Evolutionary conservation across 176 grass and related monocot genomes (phyloP).

Genomic region (Eragrostis nindensis): DNA sequence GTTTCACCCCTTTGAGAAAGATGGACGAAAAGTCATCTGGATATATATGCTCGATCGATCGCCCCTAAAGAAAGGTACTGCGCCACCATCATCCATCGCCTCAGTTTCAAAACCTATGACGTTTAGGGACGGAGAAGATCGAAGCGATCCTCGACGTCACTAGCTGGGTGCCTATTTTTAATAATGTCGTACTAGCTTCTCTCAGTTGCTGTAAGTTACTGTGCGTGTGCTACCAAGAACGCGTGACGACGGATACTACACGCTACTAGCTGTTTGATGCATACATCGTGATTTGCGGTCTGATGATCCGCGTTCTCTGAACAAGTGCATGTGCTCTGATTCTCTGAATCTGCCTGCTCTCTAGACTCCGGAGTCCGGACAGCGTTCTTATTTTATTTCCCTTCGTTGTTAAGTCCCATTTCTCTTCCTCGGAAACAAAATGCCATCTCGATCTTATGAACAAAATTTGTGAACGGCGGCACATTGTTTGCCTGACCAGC

Average conservation of each 20-base stretch:
- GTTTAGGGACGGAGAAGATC: neutral
- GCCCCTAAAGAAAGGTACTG: neutral
- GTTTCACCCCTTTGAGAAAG: conserved; percentile 3
- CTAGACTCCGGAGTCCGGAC: neutral
- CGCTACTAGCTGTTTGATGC: no score
- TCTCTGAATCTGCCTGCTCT: neutral
- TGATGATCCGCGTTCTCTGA: no score
- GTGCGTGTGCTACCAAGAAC: neutral
- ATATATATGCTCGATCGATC: conserved; percentile 18
- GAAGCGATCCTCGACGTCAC: neutral
- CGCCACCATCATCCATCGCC: neutral
- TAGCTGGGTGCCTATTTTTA: neutral
- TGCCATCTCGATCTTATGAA: neutral
- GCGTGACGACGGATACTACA: neutral
- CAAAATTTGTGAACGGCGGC: neutral
- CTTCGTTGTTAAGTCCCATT: no score
- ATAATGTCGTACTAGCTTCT: neutral
- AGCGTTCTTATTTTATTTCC: neutral
- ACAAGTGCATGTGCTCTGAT: no score
- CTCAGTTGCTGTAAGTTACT: neutral
- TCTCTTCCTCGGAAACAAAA: no score
- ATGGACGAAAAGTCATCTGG: neutral
- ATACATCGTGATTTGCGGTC: no score
- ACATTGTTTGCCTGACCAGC: no score
- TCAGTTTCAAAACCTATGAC: conserved; percentile 29